Percentiles rank a stretch among this genome's conserved stretches.
These are phyloP conservation scores for Wickerhamomyces pijperi DNA, from an alignment of 805 yeast species.

Conservation along the genomic window DNA sequence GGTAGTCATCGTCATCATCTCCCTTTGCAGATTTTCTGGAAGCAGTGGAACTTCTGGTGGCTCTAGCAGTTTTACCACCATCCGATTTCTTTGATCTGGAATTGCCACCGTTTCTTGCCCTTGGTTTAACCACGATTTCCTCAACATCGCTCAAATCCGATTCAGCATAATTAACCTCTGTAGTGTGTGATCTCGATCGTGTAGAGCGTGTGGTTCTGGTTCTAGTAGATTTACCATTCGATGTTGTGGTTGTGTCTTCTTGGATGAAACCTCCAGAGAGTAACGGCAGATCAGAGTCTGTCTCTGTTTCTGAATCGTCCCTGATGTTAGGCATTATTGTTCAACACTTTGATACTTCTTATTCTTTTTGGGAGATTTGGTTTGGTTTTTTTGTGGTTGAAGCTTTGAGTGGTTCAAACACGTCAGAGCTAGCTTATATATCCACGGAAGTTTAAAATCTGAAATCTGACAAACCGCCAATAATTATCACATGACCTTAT, in stretches of 20 bases:
- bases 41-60: constrained; percentile 1
- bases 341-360: too few relatives aligned
- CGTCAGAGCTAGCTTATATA: too few relatives aligned
- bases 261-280: constrained; percentile 17
- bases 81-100: not conserved
- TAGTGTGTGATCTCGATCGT: not conserved
- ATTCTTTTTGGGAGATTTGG: too few relatives aligned
- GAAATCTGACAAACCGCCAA: too few relatives aligned
- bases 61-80: not conserved
- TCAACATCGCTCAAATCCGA: not conserved
- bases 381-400: too few relatives aligned
- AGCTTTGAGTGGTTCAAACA: too few relatives aligned
- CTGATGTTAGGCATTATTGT: not conserved
- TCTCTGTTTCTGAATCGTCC: constrained; percentile 6
- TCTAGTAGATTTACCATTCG: too few relatives aligned
- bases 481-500: too few relatives aligned
- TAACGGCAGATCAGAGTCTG: constrained; percentile 15
- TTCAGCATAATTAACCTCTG: constrained; percentile 2
- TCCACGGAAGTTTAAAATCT: too few relatives aligned
- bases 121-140: not conserved
- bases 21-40: too few relatives aligned
- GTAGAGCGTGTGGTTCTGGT: not conserved
- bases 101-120: not conserved
- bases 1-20: constrained; percentile 16
- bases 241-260: too few relatives aligned